phyloP scores from a whole-genome alignment of 768 basidiomycete species.

The Chiua virens region DNA sequence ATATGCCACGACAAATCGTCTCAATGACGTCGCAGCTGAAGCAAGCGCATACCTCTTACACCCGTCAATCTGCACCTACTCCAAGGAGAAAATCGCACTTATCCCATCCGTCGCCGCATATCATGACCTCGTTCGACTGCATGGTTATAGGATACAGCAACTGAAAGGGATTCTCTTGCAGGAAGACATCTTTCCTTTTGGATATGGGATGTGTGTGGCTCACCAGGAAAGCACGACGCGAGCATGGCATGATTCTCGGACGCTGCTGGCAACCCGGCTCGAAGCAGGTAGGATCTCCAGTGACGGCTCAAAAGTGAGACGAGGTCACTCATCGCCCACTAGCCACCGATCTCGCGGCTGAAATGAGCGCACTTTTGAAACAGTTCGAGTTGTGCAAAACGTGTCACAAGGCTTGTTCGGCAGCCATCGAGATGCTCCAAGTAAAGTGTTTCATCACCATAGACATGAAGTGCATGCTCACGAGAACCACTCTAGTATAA shows the following conservation, averaged over 20 bases:
- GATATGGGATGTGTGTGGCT: conserved; percentile 60
- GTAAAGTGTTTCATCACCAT: conserved; percentile 36
- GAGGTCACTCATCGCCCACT: conserved; percentile 7
- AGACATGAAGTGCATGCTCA: conserved; percentile 7
- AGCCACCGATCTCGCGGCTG: conserved; percentile 68
- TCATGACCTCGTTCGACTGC: conserved; percentile 61
- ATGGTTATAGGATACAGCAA: conserved; percentile 53
- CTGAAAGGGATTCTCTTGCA: conserved; percentile 51
- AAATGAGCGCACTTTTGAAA: conserved; percentile 57
- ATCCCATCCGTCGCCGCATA: conserved; percentile 63
- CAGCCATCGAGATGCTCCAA: conserved; percentile 68
- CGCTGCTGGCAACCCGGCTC: conserved; percentile 44
- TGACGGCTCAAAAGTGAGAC: not conserved
- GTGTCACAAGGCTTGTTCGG: conserved; percentile 60
- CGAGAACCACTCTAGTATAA: conserved; percentile 50
- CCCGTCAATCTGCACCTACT: conserved; percentile 56
- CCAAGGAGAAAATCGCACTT: conserved; percentile 46
- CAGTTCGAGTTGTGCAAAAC: conserved; percentile 47
- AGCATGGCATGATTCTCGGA: conserved; percentile 54
- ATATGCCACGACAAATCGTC: conserved; percentile 44
- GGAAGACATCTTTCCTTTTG: conserved; percentile 72
- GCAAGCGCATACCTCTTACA: conserved; percentile 58
- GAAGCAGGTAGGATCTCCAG: conserved; percentile 46
- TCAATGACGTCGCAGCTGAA: conserved; percentile 50
- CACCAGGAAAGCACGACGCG: conserved; percentile 47